phyloP scores from a whole-genome alignment of 2,329 filamentous ascomycete genomes.

The Colletotrichum caudatum region DNA sequence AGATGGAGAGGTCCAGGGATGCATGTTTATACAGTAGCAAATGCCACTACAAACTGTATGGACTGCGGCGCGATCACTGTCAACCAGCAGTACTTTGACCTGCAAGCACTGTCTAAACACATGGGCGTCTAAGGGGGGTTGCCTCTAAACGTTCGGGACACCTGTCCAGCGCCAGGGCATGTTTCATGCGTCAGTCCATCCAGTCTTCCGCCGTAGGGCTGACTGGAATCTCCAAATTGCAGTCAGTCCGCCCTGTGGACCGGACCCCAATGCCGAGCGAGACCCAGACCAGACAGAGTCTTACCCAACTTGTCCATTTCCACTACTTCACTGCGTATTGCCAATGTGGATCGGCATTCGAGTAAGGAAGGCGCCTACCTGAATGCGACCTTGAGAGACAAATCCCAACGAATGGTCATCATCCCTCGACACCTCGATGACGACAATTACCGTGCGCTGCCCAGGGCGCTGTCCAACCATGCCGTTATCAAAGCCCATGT shows the following conservation, averaged over 20 bases:
- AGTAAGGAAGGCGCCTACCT: too few species aligned
- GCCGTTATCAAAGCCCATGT: neutral
- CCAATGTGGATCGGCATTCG: neutral
- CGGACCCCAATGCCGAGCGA: slow-evolving; percentile 10
- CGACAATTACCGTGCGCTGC: neutral
- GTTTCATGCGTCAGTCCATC: slow-evolving; percentile 17
- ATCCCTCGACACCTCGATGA: neutral
- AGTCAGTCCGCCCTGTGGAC: neutral
- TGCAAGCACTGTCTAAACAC: neutral
- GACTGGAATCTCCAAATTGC: slow-evolving; percentile 5
- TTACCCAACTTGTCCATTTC: neutral
- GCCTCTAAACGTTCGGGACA: slow-evolving; percentile 18
- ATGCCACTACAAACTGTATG: fast-evolving
- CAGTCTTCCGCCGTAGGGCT: slow-evolving; percentile 10
- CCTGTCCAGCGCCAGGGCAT: slow-evolving; percentile 5
- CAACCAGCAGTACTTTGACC: neutral
- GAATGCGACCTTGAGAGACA: neutral
- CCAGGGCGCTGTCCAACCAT: neutral
- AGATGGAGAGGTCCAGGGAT: neutral
- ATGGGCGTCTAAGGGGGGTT: neutral
- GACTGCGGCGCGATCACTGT: fast-evolving
- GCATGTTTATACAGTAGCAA: neutral
- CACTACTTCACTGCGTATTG: neutral
- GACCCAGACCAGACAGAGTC: neutral
- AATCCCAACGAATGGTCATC: neutral